Percentiles rank a stretch among this genome's conserved stretches.
Conservation (phyloP, 192 early-diverging fungal genomes). For the Backusella parvicylindrica region DNA sequence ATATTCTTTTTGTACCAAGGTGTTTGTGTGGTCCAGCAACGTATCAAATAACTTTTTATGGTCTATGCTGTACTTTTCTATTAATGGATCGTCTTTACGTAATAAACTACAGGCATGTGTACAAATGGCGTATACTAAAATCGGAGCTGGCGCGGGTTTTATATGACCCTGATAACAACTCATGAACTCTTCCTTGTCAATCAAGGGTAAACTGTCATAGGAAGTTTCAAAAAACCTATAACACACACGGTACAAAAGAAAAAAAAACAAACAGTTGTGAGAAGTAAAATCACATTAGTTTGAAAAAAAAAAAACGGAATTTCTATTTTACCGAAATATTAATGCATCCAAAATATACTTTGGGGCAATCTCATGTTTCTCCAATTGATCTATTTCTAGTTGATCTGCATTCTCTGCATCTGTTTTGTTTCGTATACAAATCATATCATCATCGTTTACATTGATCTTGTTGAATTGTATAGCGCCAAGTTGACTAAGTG, state of each 20-base stretch:
- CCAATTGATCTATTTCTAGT: background rate
- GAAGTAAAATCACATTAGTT: background rate
- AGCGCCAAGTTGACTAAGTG: background rate
- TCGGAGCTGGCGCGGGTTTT: background rate
- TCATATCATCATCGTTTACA: conserved; percentile 21
- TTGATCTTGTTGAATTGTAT: conserved; percentile 12
- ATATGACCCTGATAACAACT: conserved; percentile 2
- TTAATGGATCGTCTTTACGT: conserved; percentile 6
- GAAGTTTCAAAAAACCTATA: conserved; percentile 20
- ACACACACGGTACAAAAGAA: background rate
- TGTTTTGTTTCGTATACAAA: conserved; percentile 18
- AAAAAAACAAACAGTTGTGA: background rate
- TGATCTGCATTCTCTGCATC: conserved; percentile 5
- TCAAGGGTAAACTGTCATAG: conserved; percentile 17
- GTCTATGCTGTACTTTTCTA: background rate
- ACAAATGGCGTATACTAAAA: conserved; percentile 22
- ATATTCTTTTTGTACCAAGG: conserved; percentile 56
- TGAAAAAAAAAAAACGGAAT: background rate
- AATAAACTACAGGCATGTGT: conserved; percentile 13
- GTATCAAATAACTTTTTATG: conserved; percentile 12
- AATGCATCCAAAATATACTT: background rate
- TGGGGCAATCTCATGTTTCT: background rate
- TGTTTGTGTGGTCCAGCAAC: conserved; percentile 11
- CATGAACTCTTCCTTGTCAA: conserved; percentile 21
- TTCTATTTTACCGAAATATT: background rate